Conservation (phyloP, 371 early-diverging fungal genomes). For the Nematocida sp. region DNA sequence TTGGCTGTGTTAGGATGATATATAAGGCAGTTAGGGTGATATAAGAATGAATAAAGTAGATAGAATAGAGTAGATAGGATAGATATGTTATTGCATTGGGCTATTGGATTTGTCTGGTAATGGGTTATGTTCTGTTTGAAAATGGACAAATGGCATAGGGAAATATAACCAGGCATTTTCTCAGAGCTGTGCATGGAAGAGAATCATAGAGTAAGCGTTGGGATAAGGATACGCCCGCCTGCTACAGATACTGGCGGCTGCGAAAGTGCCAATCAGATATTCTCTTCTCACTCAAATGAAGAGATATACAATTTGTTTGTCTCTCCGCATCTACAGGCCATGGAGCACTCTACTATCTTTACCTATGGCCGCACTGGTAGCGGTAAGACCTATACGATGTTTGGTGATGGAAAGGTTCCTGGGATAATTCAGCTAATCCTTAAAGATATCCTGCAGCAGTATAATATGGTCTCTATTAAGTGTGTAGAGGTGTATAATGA, state of each 20-base stretch:
- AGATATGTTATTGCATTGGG: too few species aligned
- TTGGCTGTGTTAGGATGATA: too few species aligned
- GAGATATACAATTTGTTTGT: constrained; percentile 35
- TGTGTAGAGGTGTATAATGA: constrained; percentile 83
- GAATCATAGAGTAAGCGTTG: constrained; percentile 28
- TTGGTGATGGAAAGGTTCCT: constrained; percentile 39
- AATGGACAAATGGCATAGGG: neutral
- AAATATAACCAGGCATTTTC: neutral
- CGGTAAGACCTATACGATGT: constrained; percentile 65
- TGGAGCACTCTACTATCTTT: constrained; percentile 53
- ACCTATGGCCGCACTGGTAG: constrained; percentile 64
- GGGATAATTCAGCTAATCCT: constrained; percentile 64
- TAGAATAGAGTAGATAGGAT: too few species aligned
- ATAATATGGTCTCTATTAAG: constrained; percentile 12
- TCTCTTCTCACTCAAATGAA: constrained; percentile 24
- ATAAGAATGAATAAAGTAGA: too few species aligned
- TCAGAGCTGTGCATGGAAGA: neutral
- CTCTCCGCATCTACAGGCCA: neutral
- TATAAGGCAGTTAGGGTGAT: too few species aligned
- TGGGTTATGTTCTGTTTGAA: neutral
- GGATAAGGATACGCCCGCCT: constrained; percentile 31
- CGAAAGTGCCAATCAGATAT: constrained; percentile 15
- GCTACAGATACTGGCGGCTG: neutral
- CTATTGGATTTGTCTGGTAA: neutral
- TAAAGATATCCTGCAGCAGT: constrained; percentile 18